These are phyloP conservation scores for Blastomyces emzantsi DNA, from an alignment of 2,329 filamentous ascomycete genomes.

Conservation along the genomic window DNA sequence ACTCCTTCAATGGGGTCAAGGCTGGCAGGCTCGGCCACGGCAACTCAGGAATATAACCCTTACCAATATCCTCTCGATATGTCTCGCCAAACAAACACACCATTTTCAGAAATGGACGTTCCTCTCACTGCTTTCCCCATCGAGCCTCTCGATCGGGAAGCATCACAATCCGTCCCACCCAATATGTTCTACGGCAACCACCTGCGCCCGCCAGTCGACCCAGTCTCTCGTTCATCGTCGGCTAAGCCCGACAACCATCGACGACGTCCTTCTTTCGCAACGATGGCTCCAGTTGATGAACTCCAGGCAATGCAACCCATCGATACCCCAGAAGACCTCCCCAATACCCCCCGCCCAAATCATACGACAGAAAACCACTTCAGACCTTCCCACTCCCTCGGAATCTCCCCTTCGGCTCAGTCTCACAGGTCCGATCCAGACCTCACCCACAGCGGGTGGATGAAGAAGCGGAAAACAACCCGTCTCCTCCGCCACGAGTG, in stretches of 20 bases:
- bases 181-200: slow-evolving; percentile 70
- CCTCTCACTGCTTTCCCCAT: slow-evolving; percentile 65
- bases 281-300: slow-evolving; percentile 26
- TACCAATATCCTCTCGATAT: slow-evolving; percentile 37
- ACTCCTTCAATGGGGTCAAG: slow-evolving; percentile 23
- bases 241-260: slow-evolving; percentile 34
- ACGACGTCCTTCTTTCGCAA: slow-evolving; percentile 20
- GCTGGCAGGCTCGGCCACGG: slow-evolving; percentile 18
- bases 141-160: slow-evolving; percentile 66
- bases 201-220: slow-evolving; percentile 29
- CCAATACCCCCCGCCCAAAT: slow-evolving; percentile 14
- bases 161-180: slow-evolving; percentile 84
- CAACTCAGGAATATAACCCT: slow-evolving; percentile 44
- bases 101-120: slow-evolving; percentile 83
- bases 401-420: slow-evolving; percentile 4
- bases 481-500: slow-evolving; percentile 85
- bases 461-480: slow-evolving; percentile 91
- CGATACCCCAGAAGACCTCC: slow-evolving; percentile 25
- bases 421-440: slow-evolving; percentile 28
- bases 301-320: slow-evolving; percentile 21
- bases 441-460: slow-evolving; percentile 69
- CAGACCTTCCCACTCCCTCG: slow-evolving; percentile 12
- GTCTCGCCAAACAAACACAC: slow-evolving; percentile 56
- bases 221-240: slow-evolving; percentile 39
- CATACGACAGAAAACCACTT: slow-evolving; percentile 14